Base-by-base conservation (phyloP, 768 basidiomycete genomes). In the Boletellus emodensis region DNA sequence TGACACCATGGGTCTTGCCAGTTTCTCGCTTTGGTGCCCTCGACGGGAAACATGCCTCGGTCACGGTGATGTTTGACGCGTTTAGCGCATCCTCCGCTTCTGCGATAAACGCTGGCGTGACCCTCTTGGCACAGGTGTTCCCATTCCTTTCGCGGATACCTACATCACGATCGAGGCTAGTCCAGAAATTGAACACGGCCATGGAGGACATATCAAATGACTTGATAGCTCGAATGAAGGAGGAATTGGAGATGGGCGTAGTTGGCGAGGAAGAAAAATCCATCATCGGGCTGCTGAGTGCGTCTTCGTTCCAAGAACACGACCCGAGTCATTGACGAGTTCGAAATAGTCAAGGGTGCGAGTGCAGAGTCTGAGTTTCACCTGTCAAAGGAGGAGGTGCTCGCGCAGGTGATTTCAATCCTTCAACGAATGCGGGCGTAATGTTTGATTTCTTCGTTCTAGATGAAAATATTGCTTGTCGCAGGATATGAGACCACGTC, bases 1-100 rank as follows among this genome's bases (percentile, higher is more conserved):
- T 8, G 83, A 84, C 56, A 72, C 74, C 3, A 72, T 84, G 38
- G 81, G 82, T 17, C 77, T 83, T 34, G 80, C 80, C 10, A 82
- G 81, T 2, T 84, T 84, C 53, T 76, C 78, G 0, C 57, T 84
- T 84, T 56, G 74, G 74, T 24, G 65, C 78, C 1, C 69, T 84
- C 15, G 73, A 79, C 1, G 81, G 82, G 3, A 72, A 79, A 51
- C 61, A 61, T 22, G 66, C 75, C 3, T 48, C 71, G 3, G 70
- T 82, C 6, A 65, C 71, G 4, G 63, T 72, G 3, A 59, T 69
- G 7, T 77, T 80, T n/a, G 73, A 75, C 13, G 54, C 68, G 0
- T 71, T 75, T 48, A 43, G 22, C 4, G 50, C 56, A 17, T 58
- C 69, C 8, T 39, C 55, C 10, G 8, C 48, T 1, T 67, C 68